These are phyloP conservation scores for Penicillium sp. DNA, from an alignment of 2,329 filamentous ascomycete species.

Conservation along the genomic window DNA sequence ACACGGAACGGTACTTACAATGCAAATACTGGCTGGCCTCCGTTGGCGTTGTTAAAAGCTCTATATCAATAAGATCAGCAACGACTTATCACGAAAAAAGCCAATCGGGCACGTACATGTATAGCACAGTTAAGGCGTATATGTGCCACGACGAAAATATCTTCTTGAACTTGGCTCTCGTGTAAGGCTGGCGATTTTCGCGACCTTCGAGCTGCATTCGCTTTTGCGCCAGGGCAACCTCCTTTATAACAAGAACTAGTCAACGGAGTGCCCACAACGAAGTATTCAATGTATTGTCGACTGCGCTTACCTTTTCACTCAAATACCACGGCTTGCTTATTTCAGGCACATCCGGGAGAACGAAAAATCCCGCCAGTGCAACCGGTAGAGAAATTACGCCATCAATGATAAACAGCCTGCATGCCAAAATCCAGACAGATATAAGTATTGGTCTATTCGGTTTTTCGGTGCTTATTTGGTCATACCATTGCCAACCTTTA, in stretches of 20 bases:
- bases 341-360: conserved; percentile 49
- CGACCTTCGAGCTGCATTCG: conserved; percentile 51
- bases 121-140: conserved; percentile 55
- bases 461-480: neutral
- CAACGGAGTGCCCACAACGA: too few species aligned
- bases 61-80: conserved; percentile 19
- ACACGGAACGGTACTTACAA: conserved; percentile 27
- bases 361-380: conserved; percentile 48
- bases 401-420: conserved; percentile 51
- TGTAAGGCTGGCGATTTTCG: conserved; percentile 43
- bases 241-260: conserved; percentile 24
- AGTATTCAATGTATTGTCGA: neutral
- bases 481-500: conserved; percentile 51
- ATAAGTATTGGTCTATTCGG: neutral
- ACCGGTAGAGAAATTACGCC: conserved; percentile 53
- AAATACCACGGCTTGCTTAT: conserved; percentile 50
- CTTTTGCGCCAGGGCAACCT: conserved; percentile 45
- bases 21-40: conserved; percentile 55
- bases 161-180: conserved; percentile 52
- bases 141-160: conserved; percentile 65
- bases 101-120: conserved; percentile 42
- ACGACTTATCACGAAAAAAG: neutral
- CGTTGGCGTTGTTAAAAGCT: conserved; percentile 59
- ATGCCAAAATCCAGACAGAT: neutral
- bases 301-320: conserved; percentile 28